Evolutionary conservation across 805 yeast species (phyloP).

Genomic region (Phaffomyces antillensis): DNA sequence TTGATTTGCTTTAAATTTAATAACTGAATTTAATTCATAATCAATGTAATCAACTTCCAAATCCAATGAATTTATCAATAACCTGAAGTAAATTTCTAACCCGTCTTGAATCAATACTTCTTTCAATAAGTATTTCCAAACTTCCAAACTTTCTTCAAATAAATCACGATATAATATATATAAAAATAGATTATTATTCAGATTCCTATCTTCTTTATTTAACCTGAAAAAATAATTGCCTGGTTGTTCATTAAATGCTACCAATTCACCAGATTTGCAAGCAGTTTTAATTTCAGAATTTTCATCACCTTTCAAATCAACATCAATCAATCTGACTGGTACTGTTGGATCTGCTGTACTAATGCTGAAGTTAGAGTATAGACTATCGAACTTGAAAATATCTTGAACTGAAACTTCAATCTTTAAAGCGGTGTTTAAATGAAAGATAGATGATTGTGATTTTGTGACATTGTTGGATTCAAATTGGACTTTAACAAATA

Average conservation of each 20-base stretch:
- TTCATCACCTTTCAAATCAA: constrained; percentile 31
- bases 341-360: constrained; percentile 44
- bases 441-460: constrained; percentile 17
- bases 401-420: constrained; percentile 79
- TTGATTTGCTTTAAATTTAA: neutral
- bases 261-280: constrained; percentile 24
- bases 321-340: constrained; percentile 49
- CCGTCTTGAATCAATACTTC: constrained; percentile 5
- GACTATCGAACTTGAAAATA: constrained; percentile 47
- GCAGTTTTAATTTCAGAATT: constrained; percentile 29
- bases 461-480: constrained; percentile 1
- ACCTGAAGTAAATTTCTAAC: neutral
- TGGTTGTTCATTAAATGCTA: constrained; percentile 68
- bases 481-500: constrained; percentile 12
- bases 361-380: constrained; percentile 64
- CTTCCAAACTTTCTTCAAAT: constrained; percentile 34
- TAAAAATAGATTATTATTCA: constrained; percentile 30
- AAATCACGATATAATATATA: constrained; percentile 40
- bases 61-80: neutral
- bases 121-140: constrained; percentile 19
- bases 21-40: constrained; percentile 1
- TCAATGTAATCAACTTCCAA: constrained; percentile 6
- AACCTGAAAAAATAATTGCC: constrained; percentile 54
- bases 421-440: constrained; percentile 46
- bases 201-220: constrained; percentile 20